These are phyloP conservation scores for Brassica balearica DNA, from an alignment of 441 rosid species.

Conservation along the genomic window DNA sequence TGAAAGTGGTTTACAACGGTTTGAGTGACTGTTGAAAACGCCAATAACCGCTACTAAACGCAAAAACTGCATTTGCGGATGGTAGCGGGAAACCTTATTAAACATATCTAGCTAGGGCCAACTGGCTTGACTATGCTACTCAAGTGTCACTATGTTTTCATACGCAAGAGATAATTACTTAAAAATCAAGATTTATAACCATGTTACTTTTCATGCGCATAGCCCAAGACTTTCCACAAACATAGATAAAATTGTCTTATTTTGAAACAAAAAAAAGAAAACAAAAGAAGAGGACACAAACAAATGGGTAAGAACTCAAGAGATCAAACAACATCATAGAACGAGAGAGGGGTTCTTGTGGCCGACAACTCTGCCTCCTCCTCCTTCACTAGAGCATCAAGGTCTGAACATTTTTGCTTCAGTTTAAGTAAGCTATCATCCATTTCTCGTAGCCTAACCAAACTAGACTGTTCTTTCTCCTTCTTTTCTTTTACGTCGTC, in stretches of 20 bases:
- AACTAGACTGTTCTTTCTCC: neutral
- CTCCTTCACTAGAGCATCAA: neutral
- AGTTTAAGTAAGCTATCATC: neutral
- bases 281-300: neutral
- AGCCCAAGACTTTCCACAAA: neutral
- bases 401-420: neutral
- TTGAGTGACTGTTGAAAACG: too few species aligned
- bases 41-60: too few species aligned
- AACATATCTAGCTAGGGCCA: neutral
- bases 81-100: too few species aligned
- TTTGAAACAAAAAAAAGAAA: neutral
- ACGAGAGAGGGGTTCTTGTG: neutral
- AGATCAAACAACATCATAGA: slow-evolving; percentile 15
- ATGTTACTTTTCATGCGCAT: neutral
- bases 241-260: neutral
- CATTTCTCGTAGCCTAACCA: neutral
- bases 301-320: neutral
- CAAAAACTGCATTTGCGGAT: too few species aligned
- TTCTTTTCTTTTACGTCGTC: neutral
- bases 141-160: slow-evolving; percentile 1
- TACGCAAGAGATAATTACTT: neutral
- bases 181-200: neutral
- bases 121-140: neutral
- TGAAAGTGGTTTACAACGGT: too few species aligned
- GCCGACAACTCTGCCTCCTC: slow-evolving; percentile 13